These are phyloP conservation scores for Paradendryphiella salina DNA, from an alignment of 2,329 filamentous ascomycete species.

Conservation along the genomic window DNA sequence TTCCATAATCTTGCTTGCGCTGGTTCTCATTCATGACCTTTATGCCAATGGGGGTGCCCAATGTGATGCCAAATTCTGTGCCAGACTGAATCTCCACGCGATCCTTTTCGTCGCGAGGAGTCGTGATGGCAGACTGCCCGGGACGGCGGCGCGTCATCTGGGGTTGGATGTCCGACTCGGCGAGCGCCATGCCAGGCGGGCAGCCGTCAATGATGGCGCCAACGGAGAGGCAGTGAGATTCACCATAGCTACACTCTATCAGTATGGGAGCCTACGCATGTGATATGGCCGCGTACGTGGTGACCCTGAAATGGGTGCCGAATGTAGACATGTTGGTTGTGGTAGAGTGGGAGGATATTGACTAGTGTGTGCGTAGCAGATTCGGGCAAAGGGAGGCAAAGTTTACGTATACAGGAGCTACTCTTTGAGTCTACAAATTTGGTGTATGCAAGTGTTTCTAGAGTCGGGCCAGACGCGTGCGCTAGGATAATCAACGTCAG, in stretches of 20 bases:
- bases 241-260: slow-evolving; percentile 64
- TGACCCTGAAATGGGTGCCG: slow-evolving; percentile 78
- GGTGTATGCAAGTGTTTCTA: not conserved
- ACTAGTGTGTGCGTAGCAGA: slow-evolving; percentile 5
- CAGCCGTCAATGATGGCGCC: slow-evolving; percentile 94
- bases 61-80: slow-evolving; percentile 83
- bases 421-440: not conserved
- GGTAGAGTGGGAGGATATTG: slow-evolving; percentile 6
- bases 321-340: slow-evolving; percentile 67
- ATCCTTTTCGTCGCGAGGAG: slow-evolving; percentile 91
- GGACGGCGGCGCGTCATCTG: slow-evolving; percentile 90
- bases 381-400: not conserved
- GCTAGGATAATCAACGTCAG: slow-evolving; percentile 17
- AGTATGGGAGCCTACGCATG: slow-evolving; percentile 14
- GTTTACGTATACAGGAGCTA: slow-evolving; percentile 2
- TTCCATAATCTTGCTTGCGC: slow-evolving; percentile 86
- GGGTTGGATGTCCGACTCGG: slow-evolving; percentile 86
- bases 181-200: slow-evolving; percentile 83
- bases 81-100: slow-evolving; percentile 89
- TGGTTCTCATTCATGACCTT: slow-evolving; percentile 91
- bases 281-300: slow-evolving; percentile 64
- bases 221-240: slow-evolving; percentile 89
- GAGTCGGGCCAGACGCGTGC: slow-evolving; percentile 11
- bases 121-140: slow-evolving; percentile 87
- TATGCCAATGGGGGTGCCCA: slow-evolving; percentile 89